Conservation (phyloP, 441 rosid species). For the Lepidium campestre region DNA sequence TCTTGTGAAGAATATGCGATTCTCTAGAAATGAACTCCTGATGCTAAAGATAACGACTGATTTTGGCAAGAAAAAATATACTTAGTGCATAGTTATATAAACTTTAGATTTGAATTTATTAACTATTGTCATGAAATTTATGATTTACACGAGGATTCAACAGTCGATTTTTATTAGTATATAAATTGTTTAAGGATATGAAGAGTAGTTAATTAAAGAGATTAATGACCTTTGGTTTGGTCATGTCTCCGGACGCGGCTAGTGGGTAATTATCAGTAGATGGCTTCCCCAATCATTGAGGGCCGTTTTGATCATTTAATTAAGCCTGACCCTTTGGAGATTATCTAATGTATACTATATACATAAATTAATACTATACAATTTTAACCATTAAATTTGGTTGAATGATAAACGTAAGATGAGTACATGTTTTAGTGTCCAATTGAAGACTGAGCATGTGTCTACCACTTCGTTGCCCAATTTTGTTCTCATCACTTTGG, state of each 20-base stretch:
- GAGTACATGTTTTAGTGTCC: neutral
- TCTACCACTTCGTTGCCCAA: neutral
- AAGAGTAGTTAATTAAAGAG: neutral
- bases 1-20: too few species aligned
- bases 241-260: constrained; percentile 13
- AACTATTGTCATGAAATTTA: neutral
- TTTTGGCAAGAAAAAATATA: too few species aligned
- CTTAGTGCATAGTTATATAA: neutral
- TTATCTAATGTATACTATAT: neutral
- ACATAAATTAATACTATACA: neutral
- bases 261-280: neutral
- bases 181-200: neutral
- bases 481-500: neutral
- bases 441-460: neutral
- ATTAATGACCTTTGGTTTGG: constrained; percentile 8
- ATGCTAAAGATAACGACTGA: too few species aligned
- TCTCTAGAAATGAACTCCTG: too few species aligned
- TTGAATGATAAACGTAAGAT: neutral
- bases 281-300: constrained; percentile 18
- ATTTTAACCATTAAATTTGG: neutral
- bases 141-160: constrained; percentile 23
- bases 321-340: neutral
- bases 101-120: neutral
- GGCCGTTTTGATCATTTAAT: constrained; percentile 4
- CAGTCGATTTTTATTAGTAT: neutral